phyloP scores from a whole-genome alignment of 139 green algal genomes.

The Zygnema cylindricum region DNA sequence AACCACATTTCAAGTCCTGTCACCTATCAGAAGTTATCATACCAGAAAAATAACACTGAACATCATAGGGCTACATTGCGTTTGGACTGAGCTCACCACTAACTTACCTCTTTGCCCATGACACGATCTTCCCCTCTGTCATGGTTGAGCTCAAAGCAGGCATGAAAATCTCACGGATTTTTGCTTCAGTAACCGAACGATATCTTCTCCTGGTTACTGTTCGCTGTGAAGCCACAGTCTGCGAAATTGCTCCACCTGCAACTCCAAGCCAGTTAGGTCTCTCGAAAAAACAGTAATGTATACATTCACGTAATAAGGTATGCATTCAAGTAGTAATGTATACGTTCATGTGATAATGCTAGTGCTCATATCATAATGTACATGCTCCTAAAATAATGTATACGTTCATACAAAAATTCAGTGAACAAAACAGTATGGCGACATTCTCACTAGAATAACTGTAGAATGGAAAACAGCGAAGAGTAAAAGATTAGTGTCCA shows the following conservation, averaged over 20 bases:
- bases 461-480: too few species aligned
- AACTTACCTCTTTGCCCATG: conserved; percentile 84
- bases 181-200: conserved; percentile 12
- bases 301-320: neutral
- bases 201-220: neutral
- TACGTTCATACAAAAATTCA: too few species aligned
- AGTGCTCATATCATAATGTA: too few species aligned
- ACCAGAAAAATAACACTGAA: too few species aligned
- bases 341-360: neutral
- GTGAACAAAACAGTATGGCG: too few species aligned
- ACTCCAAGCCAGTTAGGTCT: neutral
- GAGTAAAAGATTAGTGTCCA: too few species aligned
- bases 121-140: conserved; percentile 89
- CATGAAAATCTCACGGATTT: conserved; percentile 96
- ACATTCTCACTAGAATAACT: too few species aligned
- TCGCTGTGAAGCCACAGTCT: neutral
- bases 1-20: too few species aligned
- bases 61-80: too few species aligned
- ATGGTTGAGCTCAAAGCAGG: conserved; percentile 89
- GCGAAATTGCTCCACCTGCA: neutral
- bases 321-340: neutral
- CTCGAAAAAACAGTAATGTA: neutral
- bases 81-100: too few species aligned
- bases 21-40: too few species aligned
- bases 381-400: too few species aligned